These are phyloP conservation scores for Lichina pygmaea DNA, from an alignment of 495 filamentous ascomycete genomes.

Conservation along the genomic window DNA sequence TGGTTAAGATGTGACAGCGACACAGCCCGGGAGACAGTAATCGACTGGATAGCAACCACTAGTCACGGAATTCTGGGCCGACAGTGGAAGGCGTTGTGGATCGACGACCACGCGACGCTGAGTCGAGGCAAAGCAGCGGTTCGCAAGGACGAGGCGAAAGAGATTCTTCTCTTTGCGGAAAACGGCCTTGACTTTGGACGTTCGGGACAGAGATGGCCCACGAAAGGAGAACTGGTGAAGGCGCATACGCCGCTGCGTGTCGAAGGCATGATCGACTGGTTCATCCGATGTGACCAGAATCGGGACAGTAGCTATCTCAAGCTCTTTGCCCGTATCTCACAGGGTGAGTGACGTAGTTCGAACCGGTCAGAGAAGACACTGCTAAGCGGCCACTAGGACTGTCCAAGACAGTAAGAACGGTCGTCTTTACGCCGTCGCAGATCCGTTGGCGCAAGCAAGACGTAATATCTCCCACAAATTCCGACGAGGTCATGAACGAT, in stretches of 20 bases:
- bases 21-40: constrained; percentile 11
- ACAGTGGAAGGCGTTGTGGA: constrained; percentile 18
- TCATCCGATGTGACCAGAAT: constrained; percentile 19
- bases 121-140: constrained; percentile 13
- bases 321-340: constrained; percentile 20
- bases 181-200: constrained; percentile 18
- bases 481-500: constrained; percentile 42
- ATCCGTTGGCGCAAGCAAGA: constrained; percentile 10
- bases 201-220: background rate
- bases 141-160: constrained; percentile 5
- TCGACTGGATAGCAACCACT: constrained; percentile 14
- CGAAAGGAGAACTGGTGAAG: constrained; percentile 4
- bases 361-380: background rate
- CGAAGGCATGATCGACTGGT: constrained; percentile 21
- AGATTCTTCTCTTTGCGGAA: constrained; percentile 25
- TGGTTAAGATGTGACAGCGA: background rate
- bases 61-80: constrained; percentile 17
- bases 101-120: constrained; percentile 12
- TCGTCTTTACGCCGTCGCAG: constrained; percentile 17
- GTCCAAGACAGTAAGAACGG: constrained; percentile 20
- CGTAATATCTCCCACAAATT: background rate
- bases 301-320: constrained; percentile 19
- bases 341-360: constrained; percentile 7
- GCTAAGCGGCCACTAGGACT: constrained; percentile 6
- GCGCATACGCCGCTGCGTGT: constrained; percentile 15